These are phyloP conservation scores for Talaromyces sp. DNA, from an alignment of 2,329 filamentous ascomycete genomes.

Conservation along the genomic window DNA sequence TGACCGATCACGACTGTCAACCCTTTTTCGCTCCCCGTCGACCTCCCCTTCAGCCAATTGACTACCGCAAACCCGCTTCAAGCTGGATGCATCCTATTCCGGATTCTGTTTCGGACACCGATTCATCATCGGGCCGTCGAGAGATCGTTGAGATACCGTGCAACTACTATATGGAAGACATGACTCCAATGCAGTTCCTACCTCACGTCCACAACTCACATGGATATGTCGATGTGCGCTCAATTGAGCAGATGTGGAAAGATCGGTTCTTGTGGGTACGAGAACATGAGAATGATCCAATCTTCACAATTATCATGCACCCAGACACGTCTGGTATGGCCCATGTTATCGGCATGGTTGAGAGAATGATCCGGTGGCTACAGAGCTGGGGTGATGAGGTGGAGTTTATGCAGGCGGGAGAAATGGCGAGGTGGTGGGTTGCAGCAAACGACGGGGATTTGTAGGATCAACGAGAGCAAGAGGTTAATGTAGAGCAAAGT, in stretches of 20 bases:
- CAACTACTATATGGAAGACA: conserved; percentile 48
- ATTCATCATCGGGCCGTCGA: conserved; percentile 20
- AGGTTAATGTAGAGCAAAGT: background rate
- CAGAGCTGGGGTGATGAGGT: conserved; percentile 35
- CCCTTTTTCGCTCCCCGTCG: conserved; percentile 41
- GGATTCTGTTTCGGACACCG: background rate
- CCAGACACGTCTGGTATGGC: conserved; percentile 60
- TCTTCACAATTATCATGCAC: conserved; percentile 56
- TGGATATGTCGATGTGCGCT: conserved; percentile 56
- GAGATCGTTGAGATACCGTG: conserved; percentile 44
- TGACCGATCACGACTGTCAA: conserved; percentile 43
- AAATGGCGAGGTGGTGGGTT: conserved; percentile 32
- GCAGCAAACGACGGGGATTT: conserved; percentile 18
- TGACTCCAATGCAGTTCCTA: conserved; percentile 47
- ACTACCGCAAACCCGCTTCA: conserved; percentile 42
- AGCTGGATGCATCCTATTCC: conserved; percentile 47
- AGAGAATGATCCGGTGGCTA: conserved; percentile 52
- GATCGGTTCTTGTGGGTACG: conserved; percentile 59
- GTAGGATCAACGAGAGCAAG: background rate
- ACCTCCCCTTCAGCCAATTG: conserved; percentile 37
- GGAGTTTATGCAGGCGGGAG: conserved; percentile 31
- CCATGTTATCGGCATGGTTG: conserved; percentile 58
- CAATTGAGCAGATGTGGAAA: conserved; percentile 60
- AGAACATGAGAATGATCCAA: conserved; percentile 31
- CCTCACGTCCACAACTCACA: conserved; percentile 50